phyloP scores from a whole-genome alignment of 768 basidiomycete genomes.

The Podaxis carcinomalis region DNA sequence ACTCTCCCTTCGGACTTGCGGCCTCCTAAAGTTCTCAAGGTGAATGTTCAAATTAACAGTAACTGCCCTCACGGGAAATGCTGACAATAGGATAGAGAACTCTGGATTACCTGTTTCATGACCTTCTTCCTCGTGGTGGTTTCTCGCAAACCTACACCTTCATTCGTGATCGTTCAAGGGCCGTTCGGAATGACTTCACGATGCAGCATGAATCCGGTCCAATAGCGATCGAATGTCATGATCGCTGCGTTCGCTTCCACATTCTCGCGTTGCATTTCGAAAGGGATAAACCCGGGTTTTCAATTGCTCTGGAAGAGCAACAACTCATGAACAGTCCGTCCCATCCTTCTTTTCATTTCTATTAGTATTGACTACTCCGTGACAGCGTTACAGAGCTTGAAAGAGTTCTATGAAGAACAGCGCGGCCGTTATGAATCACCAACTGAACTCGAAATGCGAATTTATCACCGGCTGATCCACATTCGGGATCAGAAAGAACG shows the following conservation, averaged over 20 bases:
- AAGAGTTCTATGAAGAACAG: constrained; percentile 91
- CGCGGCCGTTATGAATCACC: constrained; percentile 62
- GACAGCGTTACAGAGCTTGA: constrained; percentile 84
- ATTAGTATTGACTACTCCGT: background rate
- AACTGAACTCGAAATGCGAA: constrained; percentile 92
- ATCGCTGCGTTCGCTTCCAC: constrained; percentile 92
- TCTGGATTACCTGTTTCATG: constrained; percentile 88
- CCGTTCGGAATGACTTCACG: constrained; percentile 90
- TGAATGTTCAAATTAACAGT: constrained; percentile 21
- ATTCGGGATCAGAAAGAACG: constrained; percentile 81
- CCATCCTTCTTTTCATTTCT: background rate
- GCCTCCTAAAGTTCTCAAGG: constrained; percentile 80
- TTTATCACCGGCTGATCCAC: constrained; percentile 91
- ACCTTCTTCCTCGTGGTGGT: constrained; percentile 66
- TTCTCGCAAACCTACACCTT: constrained; percentile 74
- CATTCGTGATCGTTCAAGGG: constrained; percentile 87
- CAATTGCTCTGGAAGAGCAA: constrained; percentile 74
- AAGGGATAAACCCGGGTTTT: constrained; percentile 54
- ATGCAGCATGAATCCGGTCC: constrained; percentile 82
- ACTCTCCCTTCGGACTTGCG: constrained; percentile 88
- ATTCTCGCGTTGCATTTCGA: constrained; percentile 74
- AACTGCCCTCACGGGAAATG: background rate
- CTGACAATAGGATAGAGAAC: constrained; percentile 51
- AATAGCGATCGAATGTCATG: constrained; percentile 84
- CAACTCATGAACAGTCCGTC: constrained; percentile 81